These are phyloP conservation scores for Saccharomycopsis crataegensis DNA, from an alignment of 1,139 yeast species.

Conservation along the genomic window DNA sequence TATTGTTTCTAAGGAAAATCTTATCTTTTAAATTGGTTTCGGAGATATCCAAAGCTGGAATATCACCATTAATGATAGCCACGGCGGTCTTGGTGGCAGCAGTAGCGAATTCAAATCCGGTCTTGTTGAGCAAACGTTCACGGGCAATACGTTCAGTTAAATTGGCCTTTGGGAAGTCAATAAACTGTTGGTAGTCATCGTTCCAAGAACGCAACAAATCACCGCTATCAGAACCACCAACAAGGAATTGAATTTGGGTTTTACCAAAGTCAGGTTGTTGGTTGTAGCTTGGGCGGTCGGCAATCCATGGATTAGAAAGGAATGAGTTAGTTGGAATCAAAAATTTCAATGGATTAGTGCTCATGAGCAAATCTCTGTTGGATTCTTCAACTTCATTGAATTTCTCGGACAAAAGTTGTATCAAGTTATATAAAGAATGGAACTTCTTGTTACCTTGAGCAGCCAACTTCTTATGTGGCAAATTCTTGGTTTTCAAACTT, in stretches of 20 bases:
- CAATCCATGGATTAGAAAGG: constrained; percentile 73
- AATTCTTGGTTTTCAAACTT: constrained; percentile 30
- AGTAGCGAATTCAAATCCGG: constrained; percentile 70
- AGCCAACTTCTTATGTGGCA: background rate
- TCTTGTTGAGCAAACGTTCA: constrained; percentile 67
- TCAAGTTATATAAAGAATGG: constrained; percentile 46
- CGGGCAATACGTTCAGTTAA: constrained; percentile 65
- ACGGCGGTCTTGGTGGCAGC: constrained; percentile 78
- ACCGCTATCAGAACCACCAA: constrained; percentile 53
- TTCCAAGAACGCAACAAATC: constrained; percentile 73
- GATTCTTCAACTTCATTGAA: constrained; percentile 36
- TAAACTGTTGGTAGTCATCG: constrained; percentile 78
- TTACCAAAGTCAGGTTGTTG: constrained; percentile 52
- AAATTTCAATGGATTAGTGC: constrained; percentile 47
- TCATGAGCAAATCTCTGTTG: constrained; percentile 37
- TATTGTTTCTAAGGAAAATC: constrained; percentile 72
- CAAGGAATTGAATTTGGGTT: constrained; percentile 48
- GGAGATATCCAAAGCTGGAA: constrained; percentile 72
- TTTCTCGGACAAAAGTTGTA: constrained; percentile 48
- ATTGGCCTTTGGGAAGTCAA: constrained; percentile 54
- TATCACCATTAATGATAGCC: constrained; percentile 64
- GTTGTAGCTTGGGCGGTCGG: constrained; percentile 27
- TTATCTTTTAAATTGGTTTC: constrained; percentile 51
- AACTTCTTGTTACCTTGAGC: constrained; percentile 20
- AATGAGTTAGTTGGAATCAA: constrained; percentile 53